Percentiles rank a stretch among this genome's conserved stretches.
These are phyloP conservation scores for Raffaelea ambrosiae DNA, from an alignment of 2,329 filamentous ascomycete species.

Conservation along the genomic window DNA sequence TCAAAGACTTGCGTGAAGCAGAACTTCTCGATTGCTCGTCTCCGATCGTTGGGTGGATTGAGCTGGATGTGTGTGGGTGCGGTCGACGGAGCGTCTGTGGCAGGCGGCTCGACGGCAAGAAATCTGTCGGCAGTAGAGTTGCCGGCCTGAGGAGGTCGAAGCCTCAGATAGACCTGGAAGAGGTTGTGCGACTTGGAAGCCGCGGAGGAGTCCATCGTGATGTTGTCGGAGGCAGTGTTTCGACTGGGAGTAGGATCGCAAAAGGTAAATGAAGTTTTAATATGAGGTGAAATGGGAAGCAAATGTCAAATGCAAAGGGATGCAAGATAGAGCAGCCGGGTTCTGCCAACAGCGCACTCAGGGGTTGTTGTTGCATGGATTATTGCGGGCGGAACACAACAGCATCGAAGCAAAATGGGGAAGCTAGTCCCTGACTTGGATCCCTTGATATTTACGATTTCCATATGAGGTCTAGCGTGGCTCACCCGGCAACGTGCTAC, in stretches of 20 bases:
- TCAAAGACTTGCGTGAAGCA: constrained; percentile 91
- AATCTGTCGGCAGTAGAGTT: constrained; percentile 54
- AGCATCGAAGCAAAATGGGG: neutral
- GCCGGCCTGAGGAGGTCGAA: constrained; percentile 57
- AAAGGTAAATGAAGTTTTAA: no score
- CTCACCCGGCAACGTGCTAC: neutral
- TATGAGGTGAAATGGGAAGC: no score
- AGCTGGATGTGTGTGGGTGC: constrained; percentile 63
- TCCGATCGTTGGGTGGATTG: constrained; percentile 75
- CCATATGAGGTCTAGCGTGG: neutral
- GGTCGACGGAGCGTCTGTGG: constrained; percentile 22
- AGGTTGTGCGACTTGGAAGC: constrained; percentile 41
- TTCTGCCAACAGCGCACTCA: no score
- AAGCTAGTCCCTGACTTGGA: neutral
- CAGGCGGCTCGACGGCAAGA: constrained; percentile 60
- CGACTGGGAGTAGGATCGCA: no score
- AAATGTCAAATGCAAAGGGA: no score
- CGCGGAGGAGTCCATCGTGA: constrained; percentile 25
- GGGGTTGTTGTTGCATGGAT: no score
- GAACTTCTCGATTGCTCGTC: constrained; percentile 86
- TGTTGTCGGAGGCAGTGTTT: neutral
- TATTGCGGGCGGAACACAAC: no score
- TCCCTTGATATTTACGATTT: constrained; percentile 10
- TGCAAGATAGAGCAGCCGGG: no score
- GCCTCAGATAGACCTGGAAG: constrained; percentile 85